Evolutionary conservation across 257 asterid species (phyloP).

Genomic region (Solanum arcanum): DNA sequence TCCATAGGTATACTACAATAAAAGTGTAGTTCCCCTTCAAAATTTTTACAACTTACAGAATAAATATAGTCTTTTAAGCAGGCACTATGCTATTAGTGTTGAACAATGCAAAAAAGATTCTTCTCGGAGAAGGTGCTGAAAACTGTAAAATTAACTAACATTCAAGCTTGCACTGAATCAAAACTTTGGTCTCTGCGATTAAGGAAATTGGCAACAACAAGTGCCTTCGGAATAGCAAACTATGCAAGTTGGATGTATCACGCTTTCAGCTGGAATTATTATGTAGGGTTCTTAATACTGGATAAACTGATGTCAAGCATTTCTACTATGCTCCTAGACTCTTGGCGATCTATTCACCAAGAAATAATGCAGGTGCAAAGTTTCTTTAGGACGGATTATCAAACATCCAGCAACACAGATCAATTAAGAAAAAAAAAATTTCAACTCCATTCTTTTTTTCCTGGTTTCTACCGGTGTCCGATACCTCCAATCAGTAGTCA

Average conservation of each 20-base stretch:
- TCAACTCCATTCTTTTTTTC: background rate
- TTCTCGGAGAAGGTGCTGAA: background rate
- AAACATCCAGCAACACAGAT: background rate
- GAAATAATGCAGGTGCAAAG: background rate
- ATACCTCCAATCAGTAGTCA: background rate
- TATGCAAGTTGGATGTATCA: background rate
- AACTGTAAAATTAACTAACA: background rate
- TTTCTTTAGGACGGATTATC: background rate
- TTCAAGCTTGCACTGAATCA: background rate
- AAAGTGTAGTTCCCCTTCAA: no score
- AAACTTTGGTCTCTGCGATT: background rate
- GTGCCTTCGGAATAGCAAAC: background rate
- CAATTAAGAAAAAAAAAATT: background rate
- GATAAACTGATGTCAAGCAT: background rate
- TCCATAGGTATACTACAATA: no score
- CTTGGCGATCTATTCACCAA: background rate
- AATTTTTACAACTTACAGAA: no score
- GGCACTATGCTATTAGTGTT: background rate
- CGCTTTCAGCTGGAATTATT: background rate
- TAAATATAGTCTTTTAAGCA: background rate
- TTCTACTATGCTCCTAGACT: background rate
- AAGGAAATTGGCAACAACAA: background rate
- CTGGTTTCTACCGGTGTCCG: background rate
- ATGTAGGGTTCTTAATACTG: background rate
- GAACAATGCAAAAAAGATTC: background rate